Conservation (phyloP, 257 asterid genomes). For the Agastache rugosa region DNA sequence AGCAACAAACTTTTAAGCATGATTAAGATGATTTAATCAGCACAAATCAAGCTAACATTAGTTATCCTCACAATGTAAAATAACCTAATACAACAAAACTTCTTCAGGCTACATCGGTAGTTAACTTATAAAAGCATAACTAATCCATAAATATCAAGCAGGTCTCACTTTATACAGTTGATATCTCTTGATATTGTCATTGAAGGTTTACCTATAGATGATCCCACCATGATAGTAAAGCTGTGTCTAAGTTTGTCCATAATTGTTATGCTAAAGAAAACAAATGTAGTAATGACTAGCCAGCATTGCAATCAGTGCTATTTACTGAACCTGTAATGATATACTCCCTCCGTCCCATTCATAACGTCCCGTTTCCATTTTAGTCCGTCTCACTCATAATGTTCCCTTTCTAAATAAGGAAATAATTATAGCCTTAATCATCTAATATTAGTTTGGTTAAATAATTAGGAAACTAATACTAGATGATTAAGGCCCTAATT, state of each 20-base stretch:
- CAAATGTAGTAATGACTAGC: background rate
- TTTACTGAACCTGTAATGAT: conserved; percentile 5
- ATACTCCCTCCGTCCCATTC: too few species aligned
- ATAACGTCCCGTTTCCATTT: too few species aligned
- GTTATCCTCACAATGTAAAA: background rate
- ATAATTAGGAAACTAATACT: too few species aligned
- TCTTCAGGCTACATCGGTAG: conserved; percentile 13
- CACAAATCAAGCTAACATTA: conserved; percentile 10
- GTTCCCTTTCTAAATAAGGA: too few species aligned
- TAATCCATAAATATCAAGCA: conserved; percentile 7
- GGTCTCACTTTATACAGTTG: conserved; percentile 1
- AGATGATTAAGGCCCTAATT: too few species aligned
- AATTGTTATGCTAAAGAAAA: background rate
- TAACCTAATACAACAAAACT: conserved; percentile 6
- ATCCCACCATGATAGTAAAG: background rate
- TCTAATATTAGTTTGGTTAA: too few species aligned
- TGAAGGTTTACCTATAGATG: conserved; percentile 7
- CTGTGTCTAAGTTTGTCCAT: background rate
- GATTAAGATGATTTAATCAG: background rate
- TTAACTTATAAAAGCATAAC: conserved; percentile 21
- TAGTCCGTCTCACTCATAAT: too few species aligned
- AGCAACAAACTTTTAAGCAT: conserved; percentile 22
- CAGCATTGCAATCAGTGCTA: background rate
- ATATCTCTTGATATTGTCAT: background rate
- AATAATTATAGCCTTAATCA: too few species aligned